These are phyloP conservation scores for Colletotrichum euphorbiae DNA, from an alignment of 2,329 filamentous ascomycete genomes.

Conservation along the genomic window DNA sequence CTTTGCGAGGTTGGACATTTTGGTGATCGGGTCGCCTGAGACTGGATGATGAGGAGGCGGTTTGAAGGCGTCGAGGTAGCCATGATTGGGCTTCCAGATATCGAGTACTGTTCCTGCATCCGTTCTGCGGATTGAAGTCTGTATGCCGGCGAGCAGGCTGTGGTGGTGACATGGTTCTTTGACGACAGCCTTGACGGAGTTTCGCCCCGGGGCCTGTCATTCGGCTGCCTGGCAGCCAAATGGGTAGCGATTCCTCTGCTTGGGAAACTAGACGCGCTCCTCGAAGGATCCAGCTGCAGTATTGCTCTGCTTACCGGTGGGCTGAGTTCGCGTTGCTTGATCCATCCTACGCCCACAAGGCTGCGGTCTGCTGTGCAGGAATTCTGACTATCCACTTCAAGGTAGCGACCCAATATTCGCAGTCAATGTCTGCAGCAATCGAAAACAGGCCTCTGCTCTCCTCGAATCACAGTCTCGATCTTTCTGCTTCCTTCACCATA, in stretches of 20 bases:
- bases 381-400: no score
- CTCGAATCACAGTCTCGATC: no score
- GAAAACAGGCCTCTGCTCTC: no score
- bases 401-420: no score
- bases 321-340: background rate
- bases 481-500: no score
- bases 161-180: background rate
- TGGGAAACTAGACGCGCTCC: background rate
- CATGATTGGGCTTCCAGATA: background rate
- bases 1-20: conserved; percentile 18
- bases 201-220: background rate
- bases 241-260: background rate
- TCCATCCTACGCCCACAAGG: conserved; percentile 2
- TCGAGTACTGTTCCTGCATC: background rate
- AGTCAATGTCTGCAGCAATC: no score
- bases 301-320: background rate
- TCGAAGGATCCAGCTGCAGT: background rate
- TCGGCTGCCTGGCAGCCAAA: background rate
- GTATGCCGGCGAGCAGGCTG: background rate
- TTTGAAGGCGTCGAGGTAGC: background rate
- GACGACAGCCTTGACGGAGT: background rate
- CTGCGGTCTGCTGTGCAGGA: background rate
- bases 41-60: background rate
- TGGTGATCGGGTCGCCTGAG: background rate
- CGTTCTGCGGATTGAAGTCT: background rate